phyloP scores from a whole-genome alignment of 441 rosid genomes.

The Adansonia rubrostipa region DNA sequence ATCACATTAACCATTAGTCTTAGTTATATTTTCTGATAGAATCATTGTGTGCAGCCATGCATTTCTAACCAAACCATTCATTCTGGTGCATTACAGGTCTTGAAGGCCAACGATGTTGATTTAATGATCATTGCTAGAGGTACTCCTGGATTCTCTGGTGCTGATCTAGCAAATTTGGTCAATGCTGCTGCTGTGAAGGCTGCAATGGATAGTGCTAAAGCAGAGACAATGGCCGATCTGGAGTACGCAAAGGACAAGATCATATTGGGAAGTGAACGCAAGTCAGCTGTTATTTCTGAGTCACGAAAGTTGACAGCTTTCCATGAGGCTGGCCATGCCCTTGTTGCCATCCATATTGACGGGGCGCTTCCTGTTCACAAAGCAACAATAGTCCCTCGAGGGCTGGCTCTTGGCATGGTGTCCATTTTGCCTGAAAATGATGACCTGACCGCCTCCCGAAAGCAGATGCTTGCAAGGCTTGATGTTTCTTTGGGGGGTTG shows the following conservation, averaged over 20 bases:
- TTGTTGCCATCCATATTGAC: slow-evolving; percentile 85
- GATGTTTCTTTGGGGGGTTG: slow-evolving; percentile 95
- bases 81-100: slow-evolving; percentile 51
- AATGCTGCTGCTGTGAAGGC: slow-evolving; percentile 96
- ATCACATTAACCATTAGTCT: neutral
- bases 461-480: slow-evolving; percentile 96
- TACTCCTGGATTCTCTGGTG: slow-evolving; percentile 96
- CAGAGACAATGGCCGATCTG: slow-evolving; percentile 84
- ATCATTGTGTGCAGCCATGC: neutral
- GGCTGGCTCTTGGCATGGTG: slow-evolving; percentile 94
- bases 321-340: slow-evolving; percentile 98
- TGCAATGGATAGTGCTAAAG: slow-evolving; percentile 92
- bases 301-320: slow-evolving; percentile 78
- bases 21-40: slow-evolving; percentile 8
- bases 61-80: slow-evolving; percentile 8
- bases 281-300: slow-evolving; percentile 90
- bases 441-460: slow-evolving; percentile 64
- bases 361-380: slow-evolving; percentile 97
- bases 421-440: slow-evolving; percentile 79
- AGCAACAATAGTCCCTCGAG: slow-evolving; percentile 94
- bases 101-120: slow-evolving; percentile 89
- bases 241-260: slow-evolving; percentile 94
- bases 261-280: slow-evolving; percentile 97
- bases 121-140: slow-evolving; percentile 93
- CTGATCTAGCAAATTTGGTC: slow-evolving; percentile 89